Evolutionary conservation across 371 early-diverging fungal genomes (phyloP).

Genomic region (Mortierella sp.): DNA sequence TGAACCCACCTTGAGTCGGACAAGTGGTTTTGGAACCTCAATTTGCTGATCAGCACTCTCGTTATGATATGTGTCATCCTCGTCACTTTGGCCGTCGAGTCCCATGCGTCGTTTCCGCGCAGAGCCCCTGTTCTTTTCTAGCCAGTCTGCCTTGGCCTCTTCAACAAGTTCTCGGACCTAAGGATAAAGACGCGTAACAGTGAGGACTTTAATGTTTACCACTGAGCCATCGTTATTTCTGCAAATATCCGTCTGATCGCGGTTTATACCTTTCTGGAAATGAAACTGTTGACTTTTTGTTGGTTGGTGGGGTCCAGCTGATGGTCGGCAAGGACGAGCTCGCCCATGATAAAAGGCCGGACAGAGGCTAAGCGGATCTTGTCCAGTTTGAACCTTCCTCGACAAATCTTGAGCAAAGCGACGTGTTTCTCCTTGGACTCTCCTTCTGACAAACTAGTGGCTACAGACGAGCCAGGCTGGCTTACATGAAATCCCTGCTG

Average conservation of each 20-base stretch:
- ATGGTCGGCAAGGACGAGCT: conserved; percentile 71
- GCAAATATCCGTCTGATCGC: background rate
- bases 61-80: conserved; percentile 20
- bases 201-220: background rate
- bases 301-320: conserved; percentile 55
- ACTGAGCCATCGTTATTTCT: background rate
- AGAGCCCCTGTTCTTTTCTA: conserved; percentile 25
- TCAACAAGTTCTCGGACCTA: conserved; percentile 79
- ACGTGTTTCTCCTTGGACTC: conserved; percentile 93
- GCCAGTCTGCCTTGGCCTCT: conserved; percentile 75
- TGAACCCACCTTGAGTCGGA: conserved; percentile 76
- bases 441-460: conserved; percentile 94
- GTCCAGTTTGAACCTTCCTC: conserved; percentile 75
- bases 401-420: conserved; percentile 79
- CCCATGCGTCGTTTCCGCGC: conserved; percentile 47
- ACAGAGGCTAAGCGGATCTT: conserved; percentile 85
- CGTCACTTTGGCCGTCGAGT: conserved; percentile 33
- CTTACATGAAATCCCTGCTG: conserved; percentile 81
- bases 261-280: conserved; percentile 29
- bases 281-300: conserved; percentile 46
- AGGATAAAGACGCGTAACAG: background rate
- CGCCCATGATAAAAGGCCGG: conserved; percentile 90
- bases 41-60: conserved; percentile 39
- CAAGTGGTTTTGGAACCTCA: conserved; percentile 76
- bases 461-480: conserved; percentile 98